Base-by-base conservation (phyloP, 352 stramenopile species). In the Thraustotheca clavata region DNA sequence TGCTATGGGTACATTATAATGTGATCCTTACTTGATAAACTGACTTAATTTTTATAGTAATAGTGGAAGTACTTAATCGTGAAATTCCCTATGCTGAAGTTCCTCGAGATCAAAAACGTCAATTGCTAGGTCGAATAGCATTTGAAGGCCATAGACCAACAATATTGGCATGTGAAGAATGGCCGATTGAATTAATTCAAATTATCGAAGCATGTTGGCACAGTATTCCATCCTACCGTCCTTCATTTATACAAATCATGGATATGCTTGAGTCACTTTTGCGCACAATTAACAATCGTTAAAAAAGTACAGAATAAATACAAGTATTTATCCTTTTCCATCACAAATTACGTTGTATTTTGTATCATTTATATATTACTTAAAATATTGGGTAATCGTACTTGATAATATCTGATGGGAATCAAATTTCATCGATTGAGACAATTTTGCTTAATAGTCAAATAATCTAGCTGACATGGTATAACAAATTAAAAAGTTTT, bases 21-120 rank as follows among this genome's bases (percentile, higher is more conserved):
- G 38, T 24, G 32, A 16, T 8, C 1, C 29, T 11, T 1, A 60
- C 41, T 24, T 12, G 41, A 14, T 26, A 60, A 18, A 18, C 16
- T 16, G 16, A 20, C 38, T 43, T 43, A 20, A 43, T 43, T 43
- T 16, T 43, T 16, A 8, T 47, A 67, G 81, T 93, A 41, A 63
- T 93, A 2, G 87, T 77, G 3, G 83, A 93, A 59, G 76, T 91
- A 60, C 80, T 90, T 46, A 89, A 80, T 34, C 77, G 76, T 49
- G 69, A 87, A 27, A 41, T 68, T 3, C 83, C 83, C 12, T 93
- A 49, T 29, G n/a, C 32, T 48, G 11, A 27, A 18, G 38, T 43
- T 43, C 38, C 38, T 16, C 38, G 38, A 20, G 38, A 43, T 20
- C 16, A 43, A 20, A 43, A 43, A 43, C 16, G 16, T 16, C 38